phyloP scores from a whole-genome alignment of 2,329 filamentous ascomycete genomes.

The Calonectria honghensis region DNA sequence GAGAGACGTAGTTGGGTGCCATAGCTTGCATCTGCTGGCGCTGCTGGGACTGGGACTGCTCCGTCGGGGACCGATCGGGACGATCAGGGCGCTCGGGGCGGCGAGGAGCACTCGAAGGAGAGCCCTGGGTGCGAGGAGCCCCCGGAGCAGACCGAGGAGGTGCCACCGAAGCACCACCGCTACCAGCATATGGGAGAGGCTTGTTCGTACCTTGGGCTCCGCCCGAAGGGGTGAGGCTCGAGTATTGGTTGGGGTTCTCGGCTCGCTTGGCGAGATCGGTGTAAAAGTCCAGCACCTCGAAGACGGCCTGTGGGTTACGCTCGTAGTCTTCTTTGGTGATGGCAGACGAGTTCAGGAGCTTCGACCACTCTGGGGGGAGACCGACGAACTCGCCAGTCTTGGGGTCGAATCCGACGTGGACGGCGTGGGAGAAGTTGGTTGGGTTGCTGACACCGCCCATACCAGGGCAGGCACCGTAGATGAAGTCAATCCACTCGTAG shows the following conservation, averaged over 20 bases:
- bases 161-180: conserved; percentile 75
- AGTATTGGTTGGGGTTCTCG: conserved; percentile 81
- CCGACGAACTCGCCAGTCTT: conserved; percentile 96
- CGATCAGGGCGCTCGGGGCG: conserved; percentile 62
- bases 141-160: conserved; percentile 79
- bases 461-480: conserved; percentile 95
- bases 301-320: conserved; percentile 91
- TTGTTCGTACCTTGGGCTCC: conserved; percentile 72
- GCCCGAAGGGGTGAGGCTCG: conserved; percentile 79
- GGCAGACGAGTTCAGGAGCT: conserved; percentile 94
- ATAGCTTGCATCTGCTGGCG: conserved; percentile 76
- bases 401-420: conserved; percentile 98
- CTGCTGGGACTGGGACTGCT: conserved; percentile 72
- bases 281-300: conserved; percentile 90
- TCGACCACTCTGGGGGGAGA: conserved; percentile 96
- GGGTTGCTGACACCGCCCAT: conserved; percentile 99
- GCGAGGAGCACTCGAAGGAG: conserved; percentile 62
- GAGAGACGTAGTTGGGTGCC: conserved; percentile 72
- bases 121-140: conserved; percentile 64
- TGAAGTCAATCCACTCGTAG: conserved; percentile 99
- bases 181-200: conserved; percentile 73
- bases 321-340: conserved; percentile 99
- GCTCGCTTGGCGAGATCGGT: conserved; percentile 86
- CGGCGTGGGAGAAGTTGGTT: conserved; percentile 97
- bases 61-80: conserved; percentile 59